Evolutionary conservation across 768 basidiomycete genomes (phyloP).

Genomic region (Tylopilus rubrobrunneus): DNA sequence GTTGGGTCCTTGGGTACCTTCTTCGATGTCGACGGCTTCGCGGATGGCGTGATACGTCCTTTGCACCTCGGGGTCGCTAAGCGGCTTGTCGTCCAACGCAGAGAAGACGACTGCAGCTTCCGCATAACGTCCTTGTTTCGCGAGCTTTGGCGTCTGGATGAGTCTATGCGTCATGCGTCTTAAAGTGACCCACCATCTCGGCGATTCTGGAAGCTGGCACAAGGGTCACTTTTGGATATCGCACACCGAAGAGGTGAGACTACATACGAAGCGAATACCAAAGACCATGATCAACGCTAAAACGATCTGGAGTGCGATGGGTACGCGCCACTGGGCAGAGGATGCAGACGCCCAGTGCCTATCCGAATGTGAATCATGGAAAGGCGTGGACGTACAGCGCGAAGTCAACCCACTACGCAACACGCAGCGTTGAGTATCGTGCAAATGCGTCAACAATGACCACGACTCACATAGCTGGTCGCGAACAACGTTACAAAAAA

Average conservation of each 20-base stretch:
- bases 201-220: constrained; percentile 53
- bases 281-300: constrained; percentile 52
- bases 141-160: constrained; percentile 38
- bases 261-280: constrained; percentile 43
- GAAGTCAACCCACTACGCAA: constrained; percentile 57
- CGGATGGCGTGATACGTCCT: constrained; percentile 51
- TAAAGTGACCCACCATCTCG: constrained; percentile 42
- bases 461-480: constrained; percentile 21
- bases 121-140: constrained; percentile 49
- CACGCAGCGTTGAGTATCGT: constrained; percentile 2
- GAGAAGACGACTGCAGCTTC: constrained; percentile 60
- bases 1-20: constrained; percentile 2
- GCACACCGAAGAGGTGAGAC: not conserved
- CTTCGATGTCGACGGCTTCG: constrained; percentile 49
- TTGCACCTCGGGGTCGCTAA: constrained; percentile 43
- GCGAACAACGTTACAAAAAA: not conserved
- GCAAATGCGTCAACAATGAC: not conserved
- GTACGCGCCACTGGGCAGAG: constrained; percentile 60
- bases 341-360: constrained; percentile 51
- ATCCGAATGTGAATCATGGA: not conserved
- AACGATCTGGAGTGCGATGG: constrained; percentile 56
- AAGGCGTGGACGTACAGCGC: constrained; percentile 41
- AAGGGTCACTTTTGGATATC: not conserved
- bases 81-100: constrained; percentile 52
- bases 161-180: not conserved